Evolutionary conservation across 305 asterid genomes (phyloP).

Genomic region (Withania somnifera): DNA sequence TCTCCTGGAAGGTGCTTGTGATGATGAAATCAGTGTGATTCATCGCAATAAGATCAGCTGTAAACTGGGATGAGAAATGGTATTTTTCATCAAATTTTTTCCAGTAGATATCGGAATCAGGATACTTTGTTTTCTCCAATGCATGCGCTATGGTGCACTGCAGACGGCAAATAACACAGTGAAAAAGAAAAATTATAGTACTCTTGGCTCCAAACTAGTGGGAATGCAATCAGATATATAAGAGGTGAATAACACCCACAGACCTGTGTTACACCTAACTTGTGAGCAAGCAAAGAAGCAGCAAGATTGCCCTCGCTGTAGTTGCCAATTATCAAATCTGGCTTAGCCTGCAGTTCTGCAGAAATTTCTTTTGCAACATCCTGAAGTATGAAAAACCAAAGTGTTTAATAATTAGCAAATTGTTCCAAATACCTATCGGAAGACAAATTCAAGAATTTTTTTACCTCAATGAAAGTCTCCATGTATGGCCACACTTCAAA

Average conservation of each 20-base stretch:
- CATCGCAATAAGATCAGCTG: conserved; percentile 35
- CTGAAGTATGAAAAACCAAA: not conserved
- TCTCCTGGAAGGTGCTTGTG: conserved; percentile 42
- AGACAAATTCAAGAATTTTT: not conserved
- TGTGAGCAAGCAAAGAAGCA: conserved; percentile 37
- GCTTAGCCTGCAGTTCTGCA: conserved; percentile 30
- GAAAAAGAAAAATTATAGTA: not conserved
- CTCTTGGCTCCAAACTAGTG: not conserved
- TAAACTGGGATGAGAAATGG: conserved; percentile 39
- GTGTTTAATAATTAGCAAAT: not conserved
- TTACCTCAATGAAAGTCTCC: conserved; percentile 36
- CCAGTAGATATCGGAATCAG: conserved; percentile 29
- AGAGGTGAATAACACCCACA: not conserved
- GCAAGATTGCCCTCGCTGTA: conserved; percentile 37
- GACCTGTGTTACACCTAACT: conserved; percentile 38
- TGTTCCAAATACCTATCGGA: not conserved
- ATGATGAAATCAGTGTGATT: conserved; percentile 40
- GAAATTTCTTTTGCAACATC: conserved; percentile 34
- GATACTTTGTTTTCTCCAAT: conserved; percentile 33
- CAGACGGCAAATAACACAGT: not conserved
- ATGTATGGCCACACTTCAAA: conserved; percentile 44
- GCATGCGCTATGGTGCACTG: conserved; percentile 40
- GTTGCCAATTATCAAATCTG: conserved; percentile 35
- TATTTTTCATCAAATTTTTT: conserved; percentile 29
- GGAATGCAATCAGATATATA: not conserved